Percentiles rank a stretch among this genome's conserved stretches.
These are phyloP conservation scores for Eucommia ulmoides DNA, from an alignment of 257 asterid genomes.

Conservation along the genomic window DNA sequence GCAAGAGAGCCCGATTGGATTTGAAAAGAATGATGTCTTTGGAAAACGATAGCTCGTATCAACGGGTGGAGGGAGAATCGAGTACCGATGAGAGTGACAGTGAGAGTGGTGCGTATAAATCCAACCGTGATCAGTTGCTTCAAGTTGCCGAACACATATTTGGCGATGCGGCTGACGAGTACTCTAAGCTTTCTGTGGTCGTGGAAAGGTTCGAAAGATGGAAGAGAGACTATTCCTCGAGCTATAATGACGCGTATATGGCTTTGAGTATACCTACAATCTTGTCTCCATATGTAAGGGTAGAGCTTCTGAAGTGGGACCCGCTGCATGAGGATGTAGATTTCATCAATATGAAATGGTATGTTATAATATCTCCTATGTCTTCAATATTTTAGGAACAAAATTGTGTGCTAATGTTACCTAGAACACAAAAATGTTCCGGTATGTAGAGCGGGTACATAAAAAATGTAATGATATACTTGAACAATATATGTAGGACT, in stretches of 20 bases:
- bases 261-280: slow-evolving; percentile 63
- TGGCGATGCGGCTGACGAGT: slow-evolving; percentile 82
- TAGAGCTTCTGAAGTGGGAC: slow-evolving; percentile 97
- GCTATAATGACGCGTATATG: slow-evolving; percentile 95
- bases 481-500: no score
- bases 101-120: slow-evolving; percentile 69
- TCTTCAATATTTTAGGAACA: neutral
- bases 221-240: slow-evolving; percentile 68
- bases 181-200: slow-evolving; percentile 60
- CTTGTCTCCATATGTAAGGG: slow-evolving; percentile 86
- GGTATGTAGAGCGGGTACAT: no score
- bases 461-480: no score
- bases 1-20: slow-evolving; percentile 59
- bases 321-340: slow-evolving; percentile 87
- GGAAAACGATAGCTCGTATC: slow-evolving; percentile 34
- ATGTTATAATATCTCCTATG: slow-evolving; percentile 14
- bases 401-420: no score
- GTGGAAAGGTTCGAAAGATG: slow-evolving; percentile 65
- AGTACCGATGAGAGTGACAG: slow-evolving; percentile 97
- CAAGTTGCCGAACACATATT: slow-evolving; percentile 69
- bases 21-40: slow-evolving; percentile 46
- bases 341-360: slow-evolving; percentile 86
- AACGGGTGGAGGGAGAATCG: slow-evolving; percentile 80
- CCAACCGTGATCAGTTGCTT: slow-evolving; percentile 63
- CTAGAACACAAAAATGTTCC: no score